These are phyloP conservation scores for Yamadazyma kanchanaburiensis DNA, from an alignment of 1,139 yeast species.

Conservation along the genomic window DNA sequence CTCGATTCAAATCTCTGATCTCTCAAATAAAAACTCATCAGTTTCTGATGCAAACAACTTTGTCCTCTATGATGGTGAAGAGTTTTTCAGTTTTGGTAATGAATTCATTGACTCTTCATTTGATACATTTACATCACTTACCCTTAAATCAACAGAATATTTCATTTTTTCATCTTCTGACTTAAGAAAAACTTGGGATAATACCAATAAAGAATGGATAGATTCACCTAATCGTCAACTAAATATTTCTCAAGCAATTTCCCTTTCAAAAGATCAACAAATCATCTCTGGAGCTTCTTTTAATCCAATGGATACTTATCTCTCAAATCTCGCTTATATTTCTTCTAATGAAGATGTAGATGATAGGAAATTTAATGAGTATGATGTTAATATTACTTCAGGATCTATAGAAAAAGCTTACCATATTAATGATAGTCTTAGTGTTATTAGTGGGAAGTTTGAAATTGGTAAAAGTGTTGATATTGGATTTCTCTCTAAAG, in stretches of 20 bases:
- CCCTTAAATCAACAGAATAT: slow-evolving; percentile 32
- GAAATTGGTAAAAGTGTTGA: slow-evolving; percentile 15
- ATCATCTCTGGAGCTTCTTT: slow-evolving; percentile 39
- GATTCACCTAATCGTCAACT: slow-evolving; percentile 31
- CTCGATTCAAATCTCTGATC: slow-evolving; percentile 20
- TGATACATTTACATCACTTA: slow-evolving; percentile 33
- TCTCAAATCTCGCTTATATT: slow-evolving; percentile 29
- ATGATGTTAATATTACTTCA: slow-evolving; percentile 18
- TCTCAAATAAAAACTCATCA: slow-evolving; percentile 28
- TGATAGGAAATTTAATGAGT: slow-evolving; percentile 17
- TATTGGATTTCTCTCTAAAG: slow-evolving; percentile 38
- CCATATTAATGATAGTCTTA: slow-evolving; percentile 45
- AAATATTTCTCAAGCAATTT: slow-evolving; percentile 33
- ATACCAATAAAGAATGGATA: slow-evolving; percentile 31
- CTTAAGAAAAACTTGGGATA: slow-evolving; percentile 39
- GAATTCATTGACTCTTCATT: slow-evolving; percentile 19
- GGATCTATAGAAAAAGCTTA: slow-evolving; percentile 42
- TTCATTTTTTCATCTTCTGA: slow-evolving; percentile 30
- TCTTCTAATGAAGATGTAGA: slow-evolving; percentile 13
- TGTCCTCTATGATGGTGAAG: slow-evolving; percentile 22
- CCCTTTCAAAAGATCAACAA: slow-evolving; percentile 23
- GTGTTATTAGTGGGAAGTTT: slow-evolving; percentile 54
- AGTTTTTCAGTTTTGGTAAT: slow-evolving; percentile 42
- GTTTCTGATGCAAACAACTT: slow-evolving; percentile 29
- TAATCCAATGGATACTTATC: slow-evolving; percentile 33